Evolutionary conservation across 768 basidiomycete genomes (phyloP), one percentile per base, ranked within the genome.

Genomic region (Saitozyma sp.): DNA sequence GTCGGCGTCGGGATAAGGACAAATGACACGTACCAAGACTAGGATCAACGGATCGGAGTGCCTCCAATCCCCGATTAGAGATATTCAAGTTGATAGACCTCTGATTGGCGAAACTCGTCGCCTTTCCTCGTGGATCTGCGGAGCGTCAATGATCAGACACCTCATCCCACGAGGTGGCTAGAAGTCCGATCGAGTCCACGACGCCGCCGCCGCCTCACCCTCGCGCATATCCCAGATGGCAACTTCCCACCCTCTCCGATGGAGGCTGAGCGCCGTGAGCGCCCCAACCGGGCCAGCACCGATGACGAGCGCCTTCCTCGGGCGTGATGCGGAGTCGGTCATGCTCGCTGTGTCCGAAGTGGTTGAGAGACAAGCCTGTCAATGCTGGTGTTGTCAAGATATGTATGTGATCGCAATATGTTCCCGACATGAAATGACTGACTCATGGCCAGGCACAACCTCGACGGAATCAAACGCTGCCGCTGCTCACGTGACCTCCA

Each of bases 41-140:
- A 0, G 78, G 78, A 81, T 94, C 89, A 66, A 99, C 85, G 58
- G 87, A 86, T 71, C 88, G 84, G 51, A 98, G 82, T 50, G 94
- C 95, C 71, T 88, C 86, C 60, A 98, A 88, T 66, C 94, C 95
- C 50, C 95, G 87, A 61, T 92, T 87, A 17, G 94, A 97, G 62
- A 98, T 91, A 37, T 93, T 94, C 58, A 98, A 84, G 82, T 98
- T 98, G 80, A 98, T 96, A 60, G 93, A 96, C 61, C 95, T 86
- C 75, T 75, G 63, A 56, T 75, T 76, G 2, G 65, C 65, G 20
- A 72, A 69, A 11, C 63, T 54, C 1, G 64, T 55, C 42, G 68
- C 67, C 48, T 67, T 63, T 5, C 70, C 69, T 60, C 77, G 48
- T 19, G 77, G 75, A 63, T 78, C 77, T 78, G 51, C 1, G 4